phyloP scores from a whole-genome alignment of 768 basidiomycete genomes.

The Lyophyllum shimeji region DNA sequence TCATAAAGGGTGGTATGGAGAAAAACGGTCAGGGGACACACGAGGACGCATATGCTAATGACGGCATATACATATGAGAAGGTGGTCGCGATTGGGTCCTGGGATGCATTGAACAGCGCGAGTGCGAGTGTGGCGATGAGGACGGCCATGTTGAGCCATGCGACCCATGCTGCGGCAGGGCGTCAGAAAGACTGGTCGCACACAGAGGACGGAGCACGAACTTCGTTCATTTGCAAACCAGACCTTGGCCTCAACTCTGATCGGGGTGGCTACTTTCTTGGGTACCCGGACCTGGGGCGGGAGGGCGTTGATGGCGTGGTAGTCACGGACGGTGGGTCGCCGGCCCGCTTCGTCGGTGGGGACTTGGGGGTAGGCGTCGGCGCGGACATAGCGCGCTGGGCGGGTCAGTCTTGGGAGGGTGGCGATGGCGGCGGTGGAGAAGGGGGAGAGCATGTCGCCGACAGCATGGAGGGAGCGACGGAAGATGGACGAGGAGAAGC shows the following conservation, averaged over 20 bases:
- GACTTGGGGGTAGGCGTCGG: conserved; percentile 72
- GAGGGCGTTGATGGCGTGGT: conserved; percentile 67
- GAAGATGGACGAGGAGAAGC: conserved; percentile 40
- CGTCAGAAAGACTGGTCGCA: neutral
- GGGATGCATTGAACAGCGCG: conserved; percentile 86
- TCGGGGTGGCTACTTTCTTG: conserved; percentile 76
- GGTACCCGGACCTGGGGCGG: conserved; percentile 72
- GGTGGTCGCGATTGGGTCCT: conserved; percentile 63
- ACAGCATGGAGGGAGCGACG: conserved; percentile 65
- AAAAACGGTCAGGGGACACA: conserved; percentile 25
- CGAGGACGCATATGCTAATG: conserved; percentile 73
- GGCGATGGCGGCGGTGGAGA: conserved; percentile 63
- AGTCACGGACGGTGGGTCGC: conserved; percentile 66
- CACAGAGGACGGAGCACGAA: conserved; percentile 36
- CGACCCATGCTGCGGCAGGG: conserved; percentile 71
- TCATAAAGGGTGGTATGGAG: neutral
- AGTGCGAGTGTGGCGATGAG: conserved; percentile 83
- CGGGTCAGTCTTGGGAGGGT: conserved; percentile 43
- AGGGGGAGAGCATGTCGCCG: conserved; percentile 59
- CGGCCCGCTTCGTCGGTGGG: conserved; percentile 49
- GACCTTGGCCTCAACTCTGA: conserved; percentile 92
- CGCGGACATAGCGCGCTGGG: conserved; percentile 59
- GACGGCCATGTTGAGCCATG: conserved; percentile 86
- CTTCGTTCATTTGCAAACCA: conserved; percentile 98
- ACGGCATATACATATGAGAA: conserved; percentile 85